Percentiles rank a stretch among this genome's conserved stretches.
phyloP scores from a whole-genome alignment of 2,329 filamentous ascomycete genomes.

The Capronia coronata region DNA sequence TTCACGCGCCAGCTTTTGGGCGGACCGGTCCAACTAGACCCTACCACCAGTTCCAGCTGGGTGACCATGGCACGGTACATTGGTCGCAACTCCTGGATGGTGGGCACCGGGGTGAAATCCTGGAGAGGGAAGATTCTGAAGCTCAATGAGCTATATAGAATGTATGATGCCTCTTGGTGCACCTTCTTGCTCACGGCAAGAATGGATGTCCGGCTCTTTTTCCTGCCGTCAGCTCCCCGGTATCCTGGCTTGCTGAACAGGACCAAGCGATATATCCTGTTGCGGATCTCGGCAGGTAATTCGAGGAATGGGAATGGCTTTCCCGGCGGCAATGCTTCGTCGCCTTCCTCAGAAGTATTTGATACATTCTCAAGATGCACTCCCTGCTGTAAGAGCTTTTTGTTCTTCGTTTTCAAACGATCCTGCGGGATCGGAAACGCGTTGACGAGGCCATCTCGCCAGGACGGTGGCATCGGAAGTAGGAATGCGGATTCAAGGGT shows the following conservation, averaged over 20 bases:
- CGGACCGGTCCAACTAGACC: slow-evolving; percentile 53
- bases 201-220: slow-evolving; percentile 28
- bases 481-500: background rate
- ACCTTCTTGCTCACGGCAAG: slow-evolving; percentile 40
- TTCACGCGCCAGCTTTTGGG: slow-evolving; percentile 51
- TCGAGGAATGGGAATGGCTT: slow-evolving; percentile 47
- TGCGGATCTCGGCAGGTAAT: slow-evolving; percentile 48
- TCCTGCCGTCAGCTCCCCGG: slow-evolving; percentile 26
- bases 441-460: slow-evolving; percentile 27
- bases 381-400: slow-evolving; percentile 25
- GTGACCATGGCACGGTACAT: slow-evolving; percentile 48
- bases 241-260: slow-evolving; percentile 22
- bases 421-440: slow-evolving; percentile 28
- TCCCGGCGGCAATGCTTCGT: slow-evolving; percentile 10
- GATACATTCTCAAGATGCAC: slow-evolving; percentile 15
- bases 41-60: slow-evolving; percentile 51
- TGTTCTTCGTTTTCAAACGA: slow-evolving; percentile 24
- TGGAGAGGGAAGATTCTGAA: slow-evolving; percentile 51
- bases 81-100: slow-evolving; percentile 45
- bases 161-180: slow-evolving; percentile 46
- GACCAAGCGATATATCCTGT: slow-evolving; percentile 40
- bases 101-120: slow-evolving; percentile 41
- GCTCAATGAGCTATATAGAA: slow-evolving; percentile 48
- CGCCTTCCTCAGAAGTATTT: slow-evolving; percentile 5
- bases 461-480: slow-evolving; percentile 24